Evolutionary conservation across 2,329 filamentous ascomycete species (phyloP).

Genomic region (Purpureocillium takamizusanense): DNA sequence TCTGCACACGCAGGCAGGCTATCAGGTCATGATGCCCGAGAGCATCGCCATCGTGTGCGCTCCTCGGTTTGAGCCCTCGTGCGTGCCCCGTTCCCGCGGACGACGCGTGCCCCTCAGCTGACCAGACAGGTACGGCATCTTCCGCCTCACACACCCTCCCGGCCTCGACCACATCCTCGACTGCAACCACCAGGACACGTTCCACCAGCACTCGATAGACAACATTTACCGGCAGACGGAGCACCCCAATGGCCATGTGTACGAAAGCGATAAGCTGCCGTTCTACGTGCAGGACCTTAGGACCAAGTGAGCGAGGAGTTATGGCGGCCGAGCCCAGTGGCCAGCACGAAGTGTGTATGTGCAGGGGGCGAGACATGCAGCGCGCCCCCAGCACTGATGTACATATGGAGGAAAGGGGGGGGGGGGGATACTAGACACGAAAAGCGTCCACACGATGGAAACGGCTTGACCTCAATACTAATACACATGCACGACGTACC

Average conservation of each 20-base stretch:
- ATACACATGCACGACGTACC: too few relatives aligned
- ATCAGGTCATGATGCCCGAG: conserved; percentile 94
- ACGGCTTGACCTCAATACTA: too few relatives aligned
- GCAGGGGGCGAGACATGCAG: too few relatives aligned
- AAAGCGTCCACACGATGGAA: too few relatives aligned
- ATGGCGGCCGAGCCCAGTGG: neutral
- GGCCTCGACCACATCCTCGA: conserved; percentile 77
- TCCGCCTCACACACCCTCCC: conserved; percentile 86
- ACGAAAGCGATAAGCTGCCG: conserved; percentile 57
- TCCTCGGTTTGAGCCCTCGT: conserved; percentile 69
- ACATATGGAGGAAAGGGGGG: too few relatives aligned
- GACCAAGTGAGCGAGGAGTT: conserved; percentile 8
- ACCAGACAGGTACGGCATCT: conserved; percentile 67
- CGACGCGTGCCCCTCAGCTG: neutral
- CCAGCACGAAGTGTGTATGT: neutral
- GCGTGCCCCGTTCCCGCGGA: conserved; percentile 24
- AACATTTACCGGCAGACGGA: conserved; percentile 72
- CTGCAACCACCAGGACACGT: conserved; percentile 70
- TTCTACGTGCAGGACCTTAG: conserved; percentile 48
- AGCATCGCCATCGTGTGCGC: conserved; percentile 96
- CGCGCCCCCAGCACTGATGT: too few relatives aligned
- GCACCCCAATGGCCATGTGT: conserved; percentile 58
- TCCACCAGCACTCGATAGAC: conserved; percentile 62
- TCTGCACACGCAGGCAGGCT: conserved; percentile 85
- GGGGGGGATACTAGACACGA: too few relatives aligned